Base-by-base conservation (phyloP, 2,329 filamentous ascomycete species). In the Fusarium brevicatenulatum region DNA sequence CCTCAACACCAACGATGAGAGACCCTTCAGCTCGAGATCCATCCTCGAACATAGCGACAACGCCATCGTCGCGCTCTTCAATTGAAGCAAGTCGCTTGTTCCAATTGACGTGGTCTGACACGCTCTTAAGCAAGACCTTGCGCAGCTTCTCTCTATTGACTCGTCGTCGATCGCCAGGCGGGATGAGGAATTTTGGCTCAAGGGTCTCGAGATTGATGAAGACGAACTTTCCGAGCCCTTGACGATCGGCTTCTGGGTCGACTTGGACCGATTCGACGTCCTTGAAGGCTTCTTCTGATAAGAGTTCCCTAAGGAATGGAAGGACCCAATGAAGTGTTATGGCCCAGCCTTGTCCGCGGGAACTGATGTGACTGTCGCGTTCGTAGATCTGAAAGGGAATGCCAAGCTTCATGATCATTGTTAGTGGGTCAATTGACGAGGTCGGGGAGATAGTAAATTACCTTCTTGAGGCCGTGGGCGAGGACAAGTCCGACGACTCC, bases 251-350 rank as follows among this genome's bases (percentile, higher is more conserved):
- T 23, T 65, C 62, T 4, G 58, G 58, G 7, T 65, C 62, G 4
- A 65, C 62, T 37, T 65, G 62, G 5, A 65, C 62, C 18, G 58
- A 53, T 12, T 65, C 62, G 1, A 65, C 39, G 5, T n/a, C 39
- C 4, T 19, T 18, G 16, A 65, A 65, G 0, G 58, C 11, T 2
- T 65, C 58, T 10, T 63, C 58, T 1, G 62, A 65, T 8, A 65
- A 18, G 19, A 65, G 62, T 5, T 65, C 58, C 12, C 46, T 25
- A 0, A 65, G 62, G 3, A 65, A 65, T 4, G 63, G 58, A 4
- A 65, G 63, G 2, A 65, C 59, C 63, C 63, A 65, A 21, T 65
- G 63, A 13, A 65, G 63, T 4, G 63, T 65, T 40, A 65, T 65
- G 2, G 63, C 63, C 63, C 63, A 65, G 40, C 63, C 63, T 34